Base-by-base conservation (phyloP, 1,284 basidiomycete genomes). In the Sphagnurus paluster region DNA sequence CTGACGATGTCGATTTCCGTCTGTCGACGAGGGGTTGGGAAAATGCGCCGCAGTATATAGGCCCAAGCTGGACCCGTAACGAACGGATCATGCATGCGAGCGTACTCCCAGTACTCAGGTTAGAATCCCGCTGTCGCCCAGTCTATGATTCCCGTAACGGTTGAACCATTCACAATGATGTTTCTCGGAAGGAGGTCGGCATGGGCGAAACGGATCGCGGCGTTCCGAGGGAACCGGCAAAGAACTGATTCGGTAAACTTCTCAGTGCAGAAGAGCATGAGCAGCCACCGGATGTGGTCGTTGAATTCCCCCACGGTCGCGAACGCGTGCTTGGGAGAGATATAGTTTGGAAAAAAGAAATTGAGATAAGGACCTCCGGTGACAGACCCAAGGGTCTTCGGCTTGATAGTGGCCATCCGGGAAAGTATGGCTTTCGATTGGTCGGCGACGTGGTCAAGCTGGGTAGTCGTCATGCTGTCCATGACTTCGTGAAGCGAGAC, bases 61-160 rank as follows among this genome's bases (percentile, higher is more conserved):
- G 48, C 41, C 61, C 60, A 63, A 10, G 45, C 50, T 32, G 52
- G 54, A 11, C 55, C 56, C 52, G 49, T 45, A 30, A 45, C 53
- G 24, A 39, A 11, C 2, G 48, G 54, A 44, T 56, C 44, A 50
- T 63, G 58, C 57, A 63, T 65, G 21, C 52, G 41, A 34, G 54
- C 56, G 42, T 61, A 63, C 44, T 65, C 64, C 61, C 61, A 65
- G 46, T 50, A 63, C 19, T 49, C 56, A 10, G 61, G 61, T 61
- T 60, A 61, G 59, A 58, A 56, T 52, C 66, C 61, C 35, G 59
- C 59, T 33, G 49, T 57, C 17, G 41, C 56, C 62, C 64, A 66
- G 44, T 65, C 62, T 29, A 66, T 49, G 39, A 65, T 53, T 28
- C 32, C 62, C 13, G 62, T 64, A 32, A 66, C 53, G n/a, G 26